Base-by-base conservation (phyloP, 371 early-diverging fungal genomes). In the Mucor lusitanicus region DNA sequence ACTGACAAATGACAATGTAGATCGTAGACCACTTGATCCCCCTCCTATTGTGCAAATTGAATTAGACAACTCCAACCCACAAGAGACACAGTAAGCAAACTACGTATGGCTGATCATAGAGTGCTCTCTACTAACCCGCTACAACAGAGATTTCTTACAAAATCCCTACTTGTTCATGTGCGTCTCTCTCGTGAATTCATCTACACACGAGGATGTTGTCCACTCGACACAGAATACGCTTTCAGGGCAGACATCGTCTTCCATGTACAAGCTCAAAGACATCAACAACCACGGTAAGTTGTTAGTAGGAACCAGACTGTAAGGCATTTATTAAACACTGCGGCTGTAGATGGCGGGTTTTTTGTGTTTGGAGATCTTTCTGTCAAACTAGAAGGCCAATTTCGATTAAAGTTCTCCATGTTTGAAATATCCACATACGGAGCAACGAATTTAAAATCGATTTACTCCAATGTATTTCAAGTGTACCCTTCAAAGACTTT, bases 331-430 rank as follows among this genome's bases (percentile, higher is more conserved):
- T 13, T 37, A 37, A 37, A 3, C 37, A 15, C 6, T 32, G 25
- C 7, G 30, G 27, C 57, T 46, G 40, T 48, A 74, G 92, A 93
- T 42, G 96, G 93, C 25, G 94, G 91, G 6, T 95, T 94, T 73
- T 95, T 95, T 79, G 94, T 95, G 21, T 97, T 96, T 80, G 92
- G 93, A 17, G 96, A 97, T 68, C 75, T 97, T 48, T 91, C 92
- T 27, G 92, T 95, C 25, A 83, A 95, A 54, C 83, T 89, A 70
- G 95, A 95, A 63, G 97, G 97, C 23, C 72, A 80, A 2, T 96
- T 91, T 73, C 78, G 93, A 25, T 79, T 97, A 19, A 92, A 91
- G 66, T 92, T 96, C 69, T 88, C 90, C 8, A 80, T 96, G 48
- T 94, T 91, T 79, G 92, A 94, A 76, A 88, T 93, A 23, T 81